Conservation (phyloP, 2,329 filamentous ascomycete species). For the Rhinocladiella mackenziei region DNA sequence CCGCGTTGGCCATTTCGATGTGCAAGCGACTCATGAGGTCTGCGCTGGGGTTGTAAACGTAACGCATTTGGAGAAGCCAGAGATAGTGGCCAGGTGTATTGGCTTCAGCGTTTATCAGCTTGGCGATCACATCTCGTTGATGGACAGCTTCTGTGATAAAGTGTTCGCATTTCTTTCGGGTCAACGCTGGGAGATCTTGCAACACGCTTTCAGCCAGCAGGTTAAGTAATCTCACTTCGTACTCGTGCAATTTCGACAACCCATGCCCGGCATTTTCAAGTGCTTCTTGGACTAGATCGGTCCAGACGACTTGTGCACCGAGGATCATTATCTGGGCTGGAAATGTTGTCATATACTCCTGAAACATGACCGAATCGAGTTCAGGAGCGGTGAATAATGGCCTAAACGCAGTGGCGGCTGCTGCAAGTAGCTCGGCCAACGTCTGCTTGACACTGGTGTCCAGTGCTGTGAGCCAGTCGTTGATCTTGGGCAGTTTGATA, state of each 20-base stretch:
- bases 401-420: constrained; percentile 78
- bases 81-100: constrained; percentile 74
- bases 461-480: constrained; percentile 94
- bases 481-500: constrained; percentile 91
- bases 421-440: constrained; percentile 80
- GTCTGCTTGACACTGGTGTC: constrained; percentile 93
- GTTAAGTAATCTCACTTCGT: constrained; percentile 78
- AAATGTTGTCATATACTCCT: constrained; percentile 75
- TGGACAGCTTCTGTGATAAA: constrained; percentile 98
- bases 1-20: constrained; percentile 95
- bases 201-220: constrained; percentile 85
- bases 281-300: constrained; percentile 74
- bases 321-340: constrained; percentile 95
- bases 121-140: constrained; percentile 89
- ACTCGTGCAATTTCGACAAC: constrained; percentile 68
- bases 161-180: constrained; percentile 95
- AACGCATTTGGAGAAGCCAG: constrained; percentile 97
- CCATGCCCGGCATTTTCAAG: constrained; percentile 67
- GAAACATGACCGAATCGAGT: constrained; percentile 67
- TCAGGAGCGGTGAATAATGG: constrained; percentile 68
- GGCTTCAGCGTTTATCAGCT: constrained; percentile 72
- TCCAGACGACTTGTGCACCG: constrained; percentile 92
- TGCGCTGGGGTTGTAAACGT: constrained; percentile 78
- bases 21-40: constrained; percentile 76
- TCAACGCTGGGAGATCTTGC: constrained; percentile 78